Evolutionary conservation across 495 filamentous ascomycete genomes (phyloP).

Genomic region (Aspergillus indologenus): DNA sequence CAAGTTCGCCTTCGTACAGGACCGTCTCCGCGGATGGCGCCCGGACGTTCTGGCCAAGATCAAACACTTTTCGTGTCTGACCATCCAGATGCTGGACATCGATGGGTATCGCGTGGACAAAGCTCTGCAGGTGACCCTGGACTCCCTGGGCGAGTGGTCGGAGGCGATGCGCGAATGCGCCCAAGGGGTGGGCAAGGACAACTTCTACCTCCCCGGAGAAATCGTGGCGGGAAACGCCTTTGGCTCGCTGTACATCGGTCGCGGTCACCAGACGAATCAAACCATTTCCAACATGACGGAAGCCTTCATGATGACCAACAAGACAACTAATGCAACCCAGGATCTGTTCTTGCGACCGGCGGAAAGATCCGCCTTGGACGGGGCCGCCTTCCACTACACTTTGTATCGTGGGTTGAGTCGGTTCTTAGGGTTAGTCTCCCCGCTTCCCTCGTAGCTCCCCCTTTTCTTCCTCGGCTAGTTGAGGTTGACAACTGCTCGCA

Average conservation of each 20-base stretch:
- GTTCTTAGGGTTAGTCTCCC: conserved; percentile 47
- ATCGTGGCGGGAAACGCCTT: conserved; percentile 60
- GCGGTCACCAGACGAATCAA: conserved; percentile 56
- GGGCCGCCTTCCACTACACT: conserved; percentile 68
- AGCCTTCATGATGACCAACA: conserved; percentile 44
- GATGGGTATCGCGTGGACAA: conserved; percentile 71
- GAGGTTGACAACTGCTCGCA: not conserved
- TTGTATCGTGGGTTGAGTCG: conserved; percentile 64
- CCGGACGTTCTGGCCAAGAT: conserved; percentile 56
- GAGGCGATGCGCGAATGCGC: conserved; percentile 53
- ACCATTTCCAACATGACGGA: conserved; percentile 35
- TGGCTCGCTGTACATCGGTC: conserved; percentile 62
- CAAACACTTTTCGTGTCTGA: conserved; percentile 62
- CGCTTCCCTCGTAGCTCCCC: not conserved
- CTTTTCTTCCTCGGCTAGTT: not conserved
- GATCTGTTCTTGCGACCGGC: conserved; percentile 52
- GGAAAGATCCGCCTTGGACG: conserved; percentile 57
- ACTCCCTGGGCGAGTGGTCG: conserved; percentile 56
- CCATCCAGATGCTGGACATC: conserved; percentile 57
- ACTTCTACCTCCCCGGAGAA: conserved; percentile 63
- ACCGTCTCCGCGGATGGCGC: conserved; percentile 66
- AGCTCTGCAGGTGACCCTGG: conserved; percentile 59
- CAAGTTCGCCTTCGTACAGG: conserved; percentile 71
- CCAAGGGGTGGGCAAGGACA: conserved; percentile 47
- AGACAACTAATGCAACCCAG: conserved; percentile 14